Conservation (phyloP, 2,329 filamentous ascomycete genomes). For the Penicillium hesseltinei region DNA sequence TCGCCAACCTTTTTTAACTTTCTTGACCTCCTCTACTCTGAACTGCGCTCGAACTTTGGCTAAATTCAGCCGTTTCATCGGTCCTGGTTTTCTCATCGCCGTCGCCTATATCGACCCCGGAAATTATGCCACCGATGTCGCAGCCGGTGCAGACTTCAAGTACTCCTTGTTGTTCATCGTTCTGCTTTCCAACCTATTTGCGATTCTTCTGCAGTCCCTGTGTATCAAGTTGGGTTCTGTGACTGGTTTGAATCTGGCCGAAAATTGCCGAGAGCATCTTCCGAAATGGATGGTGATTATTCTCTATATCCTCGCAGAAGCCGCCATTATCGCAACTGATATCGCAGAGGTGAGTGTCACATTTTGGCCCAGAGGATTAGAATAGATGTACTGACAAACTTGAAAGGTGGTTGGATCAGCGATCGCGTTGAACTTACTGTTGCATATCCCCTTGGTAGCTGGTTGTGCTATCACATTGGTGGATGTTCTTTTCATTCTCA, state of each 20-base stretch:
- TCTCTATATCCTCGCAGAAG: constrained; percentile 63
- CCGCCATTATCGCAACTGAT: constrained; percentile 69
- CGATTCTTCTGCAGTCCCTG: constrained; percentile 49
- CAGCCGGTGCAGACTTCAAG: constrained; percentile 47
- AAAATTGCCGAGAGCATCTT: constrained; percentile 64
- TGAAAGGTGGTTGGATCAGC: constrained; percentile 56
- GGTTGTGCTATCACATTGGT: constrained; percentile 58
- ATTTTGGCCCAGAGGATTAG: background rate
- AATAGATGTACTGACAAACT: background rate
- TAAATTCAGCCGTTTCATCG: constrained; percentile 47
- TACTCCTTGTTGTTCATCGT: constrained; percentile 49
- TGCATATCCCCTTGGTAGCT: constrained; percentile 54
- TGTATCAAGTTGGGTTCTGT: constrained; percentile 65
- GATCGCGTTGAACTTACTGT: constrained; percentile 55
- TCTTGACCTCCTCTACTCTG: constrained; percentile 15
- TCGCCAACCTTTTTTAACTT: constrained; percentile 30
- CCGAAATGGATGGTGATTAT: constrained; percentile 63
- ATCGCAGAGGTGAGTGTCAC: constrained; percentile 59
- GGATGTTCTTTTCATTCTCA: constrained; percentile 56
- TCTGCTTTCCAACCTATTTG: constrained; percentile 49
- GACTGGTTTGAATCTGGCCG: constrained; percentile 64
- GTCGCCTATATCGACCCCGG: constrained; percentile 52
- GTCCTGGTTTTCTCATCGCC: constrained; percentile 49
- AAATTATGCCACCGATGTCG: constrained; percentile 51
- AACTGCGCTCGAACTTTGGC: constrained; percentile 30